Evolutionary conservation across 495 filamentous ascomycete genomes (phyloP).

Genomic region (Cenococcum geophilum): DNA sequence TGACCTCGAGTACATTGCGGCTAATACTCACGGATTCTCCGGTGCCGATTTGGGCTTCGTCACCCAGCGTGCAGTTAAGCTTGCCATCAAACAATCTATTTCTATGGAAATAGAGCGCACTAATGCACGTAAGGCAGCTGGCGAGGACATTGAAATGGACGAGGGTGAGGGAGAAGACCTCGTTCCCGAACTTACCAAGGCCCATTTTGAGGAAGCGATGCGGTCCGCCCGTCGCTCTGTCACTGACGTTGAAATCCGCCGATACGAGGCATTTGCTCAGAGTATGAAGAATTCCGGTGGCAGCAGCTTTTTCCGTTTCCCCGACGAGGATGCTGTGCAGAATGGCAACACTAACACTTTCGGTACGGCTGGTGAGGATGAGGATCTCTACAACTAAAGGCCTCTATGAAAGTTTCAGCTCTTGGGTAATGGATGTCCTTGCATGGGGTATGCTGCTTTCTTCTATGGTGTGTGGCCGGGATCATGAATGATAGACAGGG

Average conservation of each 20-base stretch:
- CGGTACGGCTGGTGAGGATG: conserved; percentile 35
- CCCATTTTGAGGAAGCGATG: conserved; percentile 99
- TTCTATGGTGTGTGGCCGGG: conserved; percentile 1
- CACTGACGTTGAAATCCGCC: conserved; percentile 90
- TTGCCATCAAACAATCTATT: conserved; percentile 98
- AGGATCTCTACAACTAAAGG: conserved; percentile 35
- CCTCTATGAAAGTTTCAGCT: not conserved
- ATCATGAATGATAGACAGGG: conserved; percentile 1
- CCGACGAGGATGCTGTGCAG: conserved; percentile 39
- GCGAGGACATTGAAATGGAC: conserved; percentile 67
- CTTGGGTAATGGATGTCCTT: conserved; percentile 8
- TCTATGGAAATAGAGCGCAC: conserved; percentile 75
- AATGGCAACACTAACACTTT: conserved; percentile 29
- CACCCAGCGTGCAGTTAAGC: conserved; percentile 96
- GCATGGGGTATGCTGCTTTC: conserved; percentile 6
- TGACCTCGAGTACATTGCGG: conserved; percentile 84
- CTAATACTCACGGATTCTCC: conserved; percentile 97
- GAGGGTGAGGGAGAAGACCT: conserved; percentile 83
- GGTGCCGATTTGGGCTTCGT: conserved; percentile 99
- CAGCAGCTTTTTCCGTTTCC: conserved; percentile 96
- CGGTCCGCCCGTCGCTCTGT: conserved; percentile 85
- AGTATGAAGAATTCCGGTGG: conserved; percentile 96
- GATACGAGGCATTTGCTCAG: conserved; percentile 97
- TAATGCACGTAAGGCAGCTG: conserved; percentile 82
- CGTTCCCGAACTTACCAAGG: conserved; percentile 91